Conservation (phyloP, 1,284 basidiomycete genomes). For the Irpex rosettiformis region DNA sequence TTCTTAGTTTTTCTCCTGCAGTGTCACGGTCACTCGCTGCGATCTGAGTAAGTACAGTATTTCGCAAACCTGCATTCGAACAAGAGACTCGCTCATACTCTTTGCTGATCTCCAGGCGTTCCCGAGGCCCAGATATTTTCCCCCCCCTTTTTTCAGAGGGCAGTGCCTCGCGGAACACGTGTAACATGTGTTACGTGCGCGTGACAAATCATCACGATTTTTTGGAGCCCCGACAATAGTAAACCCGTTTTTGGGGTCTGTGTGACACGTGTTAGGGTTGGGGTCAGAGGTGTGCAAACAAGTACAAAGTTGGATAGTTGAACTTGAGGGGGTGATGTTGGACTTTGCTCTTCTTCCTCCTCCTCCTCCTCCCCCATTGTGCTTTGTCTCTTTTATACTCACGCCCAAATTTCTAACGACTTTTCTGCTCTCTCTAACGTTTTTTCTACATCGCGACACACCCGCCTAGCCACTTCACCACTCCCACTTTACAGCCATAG, state of each 20-base stretch:
- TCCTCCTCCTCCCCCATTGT: conserved; percentile 7
- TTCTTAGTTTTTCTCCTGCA: background rate
- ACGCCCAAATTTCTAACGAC: conserved; percentile 8
- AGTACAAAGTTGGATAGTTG: conserved; percentile 16
- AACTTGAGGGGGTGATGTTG: conserved; percentile 8
- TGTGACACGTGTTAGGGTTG: conserved; percentile 17
- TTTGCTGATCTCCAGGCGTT: no score
- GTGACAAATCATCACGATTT: background rate
- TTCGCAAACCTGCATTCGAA: no score
- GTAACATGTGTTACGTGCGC: background rate
- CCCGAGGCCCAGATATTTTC: background rate
- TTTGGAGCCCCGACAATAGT: conserved; percentile 5
- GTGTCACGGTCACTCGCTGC: background rate
- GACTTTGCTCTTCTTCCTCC: conserved; percentile 10
- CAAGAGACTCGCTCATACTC: no score
- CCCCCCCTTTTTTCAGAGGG: background rate
- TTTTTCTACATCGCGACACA: conserved; percentile 6
- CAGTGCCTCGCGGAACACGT: background rate
- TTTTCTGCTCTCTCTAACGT: conserved; percentile 11
- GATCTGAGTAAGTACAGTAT: background rate
- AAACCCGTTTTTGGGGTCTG: conserved; percentile 3
- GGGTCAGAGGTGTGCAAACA: conserved; percentile 15
- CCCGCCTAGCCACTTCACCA: conserved; percentile 20
- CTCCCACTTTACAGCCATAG: conserved; percentile 37
- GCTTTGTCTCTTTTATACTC: conserved; percentile 14